Evolutionary conservation across 2,329 filamentous ascomycete genomes (phyloP).

Genomic region (Pseudogymnoascus pannorum): DNA sequence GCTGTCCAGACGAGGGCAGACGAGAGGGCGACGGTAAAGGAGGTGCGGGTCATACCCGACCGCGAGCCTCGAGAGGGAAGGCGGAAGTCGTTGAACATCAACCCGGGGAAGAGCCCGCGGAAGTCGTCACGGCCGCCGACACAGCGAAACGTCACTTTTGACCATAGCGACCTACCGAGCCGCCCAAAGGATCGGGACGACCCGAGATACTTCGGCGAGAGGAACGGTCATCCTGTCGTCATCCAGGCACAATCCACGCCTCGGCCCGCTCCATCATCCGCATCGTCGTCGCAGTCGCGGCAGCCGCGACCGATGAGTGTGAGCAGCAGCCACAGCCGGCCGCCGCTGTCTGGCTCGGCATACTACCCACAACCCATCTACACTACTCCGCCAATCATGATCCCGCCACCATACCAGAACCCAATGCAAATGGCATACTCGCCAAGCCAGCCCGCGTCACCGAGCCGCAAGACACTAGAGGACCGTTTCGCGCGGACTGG

Average conservation of each 20-base stretch:
- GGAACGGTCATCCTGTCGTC: conserved; percentile 4
- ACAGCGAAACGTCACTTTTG: conserved; percentile 14
- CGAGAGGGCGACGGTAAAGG: neutral
- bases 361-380: conserved; percentile 16
- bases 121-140: conserved; percentile 18
- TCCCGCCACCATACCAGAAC: neutral
- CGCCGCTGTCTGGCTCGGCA: conserved; percentile 23
- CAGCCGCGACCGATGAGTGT: neutral
- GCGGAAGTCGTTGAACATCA: conserved; percentile 19
- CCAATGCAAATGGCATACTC: neutral
- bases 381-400: neutral
- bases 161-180: neutral
- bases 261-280: neutral
- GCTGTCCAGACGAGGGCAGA: neutral
- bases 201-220: conserved; percentile 22
- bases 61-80: conserved; percentile 16
- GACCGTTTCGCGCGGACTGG: neutral
- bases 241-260: neutral
- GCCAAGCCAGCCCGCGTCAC: neutral
- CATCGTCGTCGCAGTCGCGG: neutral
- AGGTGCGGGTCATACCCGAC: neutral
- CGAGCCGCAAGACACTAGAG: neutral
- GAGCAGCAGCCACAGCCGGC: conserved; percentile 10
- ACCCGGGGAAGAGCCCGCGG: conserved; percentile 18
- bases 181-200: conserved; percentile 16